Percentiles rank a stretch among this genome's conserved stretches.
phyloP scores from a whole-genome alignment of 805 yeast genomes.

The Barnettozyma siamensis region DNA sequence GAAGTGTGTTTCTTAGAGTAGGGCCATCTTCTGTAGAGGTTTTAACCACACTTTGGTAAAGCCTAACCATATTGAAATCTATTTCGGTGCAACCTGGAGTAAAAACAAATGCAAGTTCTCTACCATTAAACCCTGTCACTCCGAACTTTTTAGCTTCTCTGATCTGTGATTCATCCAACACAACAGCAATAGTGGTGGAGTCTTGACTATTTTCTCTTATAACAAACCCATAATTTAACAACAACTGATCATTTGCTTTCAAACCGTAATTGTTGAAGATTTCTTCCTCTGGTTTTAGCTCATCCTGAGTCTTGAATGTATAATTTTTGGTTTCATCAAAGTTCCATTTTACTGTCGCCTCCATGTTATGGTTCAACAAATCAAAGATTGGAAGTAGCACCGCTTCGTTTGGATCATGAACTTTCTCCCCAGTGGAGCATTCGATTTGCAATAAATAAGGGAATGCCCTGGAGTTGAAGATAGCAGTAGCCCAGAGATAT shows the following conservation, averaged over 20 bases:
- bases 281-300: slow-evolving; percentile 36
- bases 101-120: slow-evolving; percentile 36
- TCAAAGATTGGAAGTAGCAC: slow-evolving; percentile 78
- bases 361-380: slow-evolving; percentile 65
- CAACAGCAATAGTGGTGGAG: slow-evolving; percentile 51
- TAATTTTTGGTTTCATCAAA: slow-evolving; percentile 25
- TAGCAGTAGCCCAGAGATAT: slow-evolving; percentile 70
- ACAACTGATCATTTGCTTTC: slow-evolving; percentile 77
- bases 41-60: slow-evolving; percentile 51
- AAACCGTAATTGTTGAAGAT: slow-evolving; percentile 81
- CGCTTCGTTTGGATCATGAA: slow-evolving; percentile 44
- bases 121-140: slow-evolving; percentile 32
- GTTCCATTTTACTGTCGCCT: slow-evolving; percentile 60
- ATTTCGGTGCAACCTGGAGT: slow-evolving; percentile 27
- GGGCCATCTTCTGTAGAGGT: slow-evolving; percentile 40
- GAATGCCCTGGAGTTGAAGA: slow-evolving; percentile 74
- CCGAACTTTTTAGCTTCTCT: slow-evolving; percentile 31
- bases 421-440: slow-evolving; percentile 9
- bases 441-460: slow-evolving; percentile 53
- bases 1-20: slow-evolving; percentile 51
- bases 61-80: slow-evolving; percentile 41
- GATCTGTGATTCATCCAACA: slow-evolving; percentile 33
- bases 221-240: slow-evolving; percentile 80
- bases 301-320: slow-evolving; percentile 37
- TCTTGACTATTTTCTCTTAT: slow-evolving; percentile 54